Percentiles rank a stretch among this genome's conserved stretches.
These are phyloP conservation scores for Cicer chorassanicum DNA, from an alignment of 306 rosid genomes.

Conservation along the genomic window DNA sequence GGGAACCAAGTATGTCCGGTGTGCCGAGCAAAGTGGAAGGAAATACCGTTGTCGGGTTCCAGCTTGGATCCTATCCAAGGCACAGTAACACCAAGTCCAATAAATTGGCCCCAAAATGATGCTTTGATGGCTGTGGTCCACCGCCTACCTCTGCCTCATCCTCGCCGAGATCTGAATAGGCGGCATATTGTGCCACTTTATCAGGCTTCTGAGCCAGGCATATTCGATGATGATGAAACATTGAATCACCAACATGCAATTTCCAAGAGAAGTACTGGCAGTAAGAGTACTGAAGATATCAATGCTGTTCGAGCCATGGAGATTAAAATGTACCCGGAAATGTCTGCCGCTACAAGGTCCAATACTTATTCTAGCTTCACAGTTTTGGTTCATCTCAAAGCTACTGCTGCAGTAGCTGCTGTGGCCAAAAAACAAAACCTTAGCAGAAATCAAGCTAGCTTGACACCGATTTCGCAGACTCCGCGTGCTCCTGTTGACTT, in stretches of 20 bases:
- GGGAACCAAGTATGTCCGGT: slow-evolving; percentile 97
- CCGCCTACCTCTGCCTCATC: slow-evolving; percentile 72
- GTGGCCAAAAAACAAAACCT: slow-evolving; percentile 45
- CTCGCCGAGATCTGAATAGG: slow-evolving; percentile 70
- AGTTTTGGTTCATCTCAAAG: slow-evolving; percentile 87
- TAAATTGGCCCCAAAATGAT: slow-evolving; percentile 80
- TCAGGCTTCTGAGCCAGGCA: slow-evolving; percentile 80
- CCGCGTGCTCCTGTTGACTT: slow-evolving; percentile 93
- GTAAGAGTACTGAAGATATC: slow-evolving; percentile 48
- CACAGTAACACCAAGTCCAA: slow-evolving; percentile 64
- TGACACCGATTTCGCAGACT: slow-evolving; percentile 62
- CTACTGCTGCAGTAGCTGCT: slow-evolving; percentile 67
- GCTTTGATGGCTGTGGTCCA: slow-evolving; percentile 88
- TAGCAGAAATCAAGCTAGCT: slow-evolving; percentile 55
- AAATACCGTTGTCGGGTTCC: slow-evolving; percentile 81
- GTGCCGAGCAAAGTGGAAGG: slow-evolving; percentile 97
- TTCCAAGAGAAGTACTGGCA: slow-evolving; percentile 51
- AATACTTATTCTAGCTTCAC: slow-evolving; percentile 63
- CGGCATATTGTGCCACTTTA: slow-evolving; percentile 79
- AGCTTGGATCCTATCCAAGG: slow-evolving; percentile 57
- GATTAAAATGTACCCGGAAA: slow-evolving; percentile 78
- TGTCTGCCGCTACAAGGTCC: slow-evolving; percentile 65
- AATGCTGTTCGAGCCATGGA: slow-evolving; percentile 56
- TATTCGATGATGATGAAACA: slow-evolving; percentile 85
- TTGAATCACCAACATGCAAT: slow-evolving; percentile 59